These are phyloP conservation scores for Diutina ranongensis DNA, from an alignment of 1,139 yeast genomes.

Conservation along the genomic window DNA sequence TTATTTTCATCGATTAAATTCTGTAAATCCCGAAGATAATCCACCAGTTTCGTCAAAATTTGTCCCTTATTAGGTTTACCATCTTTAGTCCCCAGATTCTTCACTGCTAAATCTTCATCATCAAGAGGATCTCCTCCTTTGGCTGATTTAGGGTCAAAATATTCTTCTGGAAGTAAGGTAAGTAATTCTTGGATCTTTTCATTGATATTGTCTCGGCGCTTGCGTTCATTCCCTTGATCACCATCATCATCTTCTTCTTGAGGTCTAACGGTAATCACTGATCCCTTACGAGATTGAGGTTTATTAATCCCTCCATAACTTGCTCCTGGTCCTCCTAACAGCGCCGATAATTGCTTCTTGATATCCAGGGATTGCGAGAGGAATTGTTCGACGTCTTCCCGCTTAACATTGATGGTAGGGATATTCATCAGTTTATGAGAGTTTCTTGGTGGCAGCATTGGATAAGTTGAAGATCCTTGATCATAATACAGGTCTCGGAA, in stretches of 20 bases:
- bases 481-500: slow-evolving; percentile 15
- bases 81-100: slow-evolving; percentile 62
- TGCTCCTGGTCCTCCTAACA: slow-evolving; percentile 22
- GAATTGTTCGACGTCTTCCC: slow-evolving; percentile 16
- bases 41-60: slow-evolving; percentile 73
- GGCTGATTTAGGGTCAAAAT: slow-evolving; percentile 20
- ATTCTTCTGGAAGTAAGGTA: slow-evolving; percentile 52
- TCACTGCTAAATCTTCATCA: slow-evolving; percentile 14
- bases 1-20: slow-evolving; percentile 67
- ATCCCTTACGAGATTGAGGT: slow-evolving; percentile 30
- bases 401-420: slow-evolving; percentile 12
- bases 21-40: slow-evolving; percentile 67
- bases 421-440: slow-evolving; percentile 5
- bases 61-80: slow-evolving; percentile 94
- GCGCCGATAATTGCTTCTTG: slow-evolving; percentile 31
- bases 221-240: slow-evolving; percentile 40
- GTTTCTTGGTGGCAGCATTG: slow-evolving; percentile 5
- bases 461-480: neutral
- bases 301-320: slow-evolving; percentile 21
- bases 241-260: slow-evolving; percentile 21
- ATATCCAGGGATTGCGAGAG: slow-evolving; percentile 25
- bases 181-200: slow-evolving; percentile 80
- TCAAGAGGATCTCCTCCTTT: slow-evolving; percentile 4
- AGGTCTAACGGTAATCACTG: slow-evolving; percentile 21
- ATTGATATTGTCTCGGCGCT: slow-evolving; percentile 80